These are phyloP conservation scores for Hymenoscyphus salicellus DNA, from an alignment of 2,329 filamentous ascomycete species.

Conservation along the genomic window DNA sequence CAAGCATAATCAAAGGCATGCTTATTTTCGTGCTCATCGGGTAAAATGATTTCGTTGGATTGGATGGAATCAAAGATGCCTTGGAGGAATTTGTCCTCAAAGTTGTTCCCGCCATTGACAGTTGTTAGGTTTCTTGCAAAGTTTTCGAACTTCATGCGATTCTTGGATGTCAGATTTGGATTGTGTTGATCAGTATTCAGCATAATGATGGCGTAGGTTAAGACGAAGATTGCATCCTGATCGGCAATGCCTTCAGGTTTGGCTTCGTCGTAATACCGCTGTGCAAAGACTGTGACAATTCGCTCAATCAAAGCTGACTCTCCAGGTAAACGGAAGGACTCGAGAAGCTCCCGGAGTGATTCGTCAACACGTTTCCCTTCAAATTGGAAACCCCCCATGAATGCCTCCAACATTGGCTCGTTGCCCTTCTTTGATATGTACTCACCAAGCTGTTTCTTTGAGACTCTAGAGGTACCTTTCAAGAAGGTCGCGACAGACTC, in stretches of 20 bases:
- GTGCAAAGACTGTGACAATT: constrained; percentile 82
- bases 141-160: constrained; percentile 79
- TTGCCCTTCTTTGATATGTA: constrained; percentile 90
- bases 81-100: constrained; percentile 76
- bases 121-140: constrained; percentile 89
- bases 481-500: constrained; percentile 81
- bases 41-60: constrained; percentile 89
- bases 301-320: constrained; percentile 91
- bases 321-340: constrained; percentile 88
- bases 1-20: constrained; percentile 96
- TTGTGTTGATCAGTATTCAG: constrained; percentile 97
- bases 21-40: constrained; percentile 95
- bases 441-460: constrained; percentile 87
- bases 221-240: constrained; percentile 82
- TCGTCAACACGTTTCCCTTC: constrained; percentile 83
- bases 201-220: constrained; percentile 96
- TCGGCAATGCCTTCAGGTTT: constrained; percentile 74
- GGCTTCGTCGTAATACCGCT: constrained; percentile 73
- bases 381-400: constrained; percentile 87
- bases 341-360: constrained; percentile 79
- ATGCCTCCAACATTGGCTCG: constrained; percentile 77
- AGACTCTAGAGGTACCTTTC: constrained; percentile 80
- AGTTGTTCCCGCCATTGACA: constrained; percentile 82
- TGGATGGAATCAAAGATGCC: constrained; percentile 89
- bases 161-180: constrained; percentile 72